phyloP scores from a whole-genome alignment of 1,139 yeast species.

The Yamadazyma membranifaciens region DNA sequence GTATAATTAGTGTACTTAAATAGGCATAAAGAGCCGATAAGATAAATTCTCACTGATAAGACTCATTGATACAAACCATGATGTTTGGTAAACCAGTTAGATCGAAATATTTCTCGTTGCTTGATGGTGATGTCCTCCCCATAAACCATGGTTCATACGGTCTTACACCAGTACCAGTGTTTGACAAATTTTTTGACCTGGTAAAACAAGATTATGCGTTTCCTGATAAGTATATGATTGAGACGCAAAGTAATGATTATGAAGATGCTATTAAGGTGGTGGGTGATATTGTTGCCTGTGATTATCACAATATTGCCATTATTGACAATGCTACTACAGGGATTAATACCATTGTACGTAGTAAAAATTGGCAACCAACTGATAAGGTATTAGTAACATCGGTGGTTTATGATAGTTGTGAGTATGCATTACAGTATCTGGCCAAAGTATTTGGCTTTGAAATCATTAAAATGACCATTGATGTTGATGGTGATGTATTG shows the following conservation, averaged over 20 bases:
- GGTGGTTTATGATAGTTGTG: constrained; percentile 60
- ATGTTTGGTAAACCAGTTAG: constrained; percentile 56
- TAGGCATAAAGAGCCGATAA: background rate
- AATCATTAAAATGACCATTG: constrained; percentile 41
- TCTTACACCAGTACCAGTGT: constrained; percentile 40
- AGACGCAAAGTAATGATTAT: constrained; percentile 23
- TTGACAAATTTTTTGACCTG: constrained; percentile 23
- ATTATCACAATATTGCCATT: constrained; percentile 45
- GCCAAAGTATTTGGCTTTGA: constrained; percentile 42
- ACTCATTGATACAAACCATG: constrained; percentile 2
- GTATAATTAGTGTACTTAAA: too few relatives aligned
- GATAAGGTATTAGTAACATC: constrained; percentile 53
- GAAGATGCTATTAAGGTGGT: constrained; percentile 29
- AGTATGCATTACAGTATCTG: constrained; percentile 51
- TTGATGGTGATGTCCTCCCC: constrained; percentile 35
- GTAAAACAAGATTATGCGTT: constrained; percentile 27
- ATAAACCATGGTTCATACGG: constrained; percentile 62
- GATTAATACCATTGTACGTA: constrained; percentile 56
- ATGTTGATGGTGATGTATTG: constrained; percentile 49
- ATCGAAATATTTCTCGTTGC: constrained; percentile 39
- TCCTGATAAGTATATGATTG: constrained; percentile 42
- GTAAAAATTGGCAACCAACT: constrained; percentile 50
- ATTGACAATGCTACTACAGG: constrained; percentile 63
- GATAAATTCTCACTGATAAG: too few relatives aligned
- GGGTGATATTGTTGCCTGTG: constrained; percentile 43